phyloP scores from a whole-genome alignment of 495 filamentous ascomycete species.

The Talaromyces nanjingensis region DNA sequence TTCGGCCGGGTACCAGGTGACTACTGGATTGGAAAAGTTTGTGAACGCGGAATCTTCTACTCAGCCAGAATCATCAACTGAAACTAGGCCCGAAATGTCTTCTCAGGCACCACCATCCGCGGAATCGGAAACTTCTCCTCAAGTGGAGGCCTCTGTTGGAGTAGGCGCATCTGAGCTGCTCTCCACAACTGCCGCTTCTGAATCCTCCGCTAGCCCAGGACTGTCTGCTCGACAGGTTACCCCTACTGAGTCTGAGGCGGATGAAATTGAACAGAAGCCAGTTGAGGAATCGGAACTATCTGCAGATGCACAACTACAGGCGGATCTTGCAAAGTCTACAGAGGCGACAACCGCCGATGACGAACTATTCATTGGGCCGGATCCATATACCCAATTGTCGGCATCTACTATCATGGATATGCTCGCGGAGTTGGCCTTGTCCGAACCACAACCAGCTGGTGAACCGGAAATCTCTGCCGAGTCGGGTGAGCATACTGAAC shows the following conservation, averaged over 20 bases:
- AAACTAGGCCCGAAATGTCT: background rate
- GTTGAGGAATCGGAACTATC: background rate
- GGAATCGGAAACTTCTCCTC: background rate
- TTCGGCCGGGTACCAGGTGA: background rate
- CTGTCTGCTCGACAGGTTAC: background rate
- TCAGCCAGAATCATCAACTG: background rate
- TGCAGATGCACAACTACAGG: background rate
- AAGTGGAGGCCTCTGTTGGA: background rate
- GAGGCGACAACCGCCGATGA: background rate
- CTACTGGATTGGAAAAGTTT: background rate
- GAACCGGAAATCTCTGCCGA: background rate
- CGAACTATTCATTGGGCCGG: background rate
- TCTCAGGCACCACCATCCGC: background rate
- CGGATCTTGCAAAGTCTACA: background rate
- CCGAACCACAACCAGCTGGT: background rate
- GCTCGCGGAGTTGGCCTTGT: background rate
- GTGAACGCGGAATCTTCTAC: background rate
- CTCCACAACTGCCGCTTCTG: background rate
- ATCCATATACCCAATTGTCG: background rate
- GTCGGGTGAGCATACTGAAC: background rate
- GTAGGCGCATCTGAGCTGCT: background rate
- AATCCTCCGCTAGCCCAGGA: background rate
- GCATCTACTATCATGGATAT: background rate
- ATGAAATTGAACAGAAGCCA: background rate
- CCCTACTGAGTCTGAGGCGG: background rate